Percentiles rank a stretch among this genome's conserved stretches.
Evolutionary conservation across 108 stramenopile species (phyloP).

Genomic region (Skeletonema menzelii): DNA sequence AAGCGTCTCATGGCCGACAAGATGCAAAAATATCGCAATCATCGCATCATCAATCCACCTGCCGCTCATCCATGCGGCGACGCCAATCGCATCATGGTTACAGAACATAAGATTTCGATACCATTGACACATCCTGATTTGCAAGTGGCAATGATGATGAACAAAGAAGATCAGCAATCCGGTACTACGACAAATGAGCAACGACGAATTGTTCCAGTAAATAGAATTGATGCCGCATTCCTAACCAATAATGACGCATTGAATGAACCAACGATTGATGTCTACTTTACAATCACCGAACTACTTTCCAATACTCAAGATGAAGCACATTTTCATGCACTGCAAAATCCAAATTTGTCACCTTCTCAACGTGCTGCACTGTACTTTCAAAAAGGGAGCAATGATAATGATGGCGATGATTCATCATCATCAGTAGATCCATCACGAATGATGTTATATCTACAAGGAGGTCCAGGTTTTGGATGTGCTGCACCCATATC

Average conservation of each 20-base stretch:
- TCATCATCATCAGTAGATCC: slow-evolving; percentile 49
- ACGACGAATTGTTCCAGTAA: slow-evolving; percentile 4
- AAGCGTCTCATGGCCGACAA: slow-evolving; percentile 61
- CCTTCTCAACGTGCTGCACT: slow-evolving; percentile 28
- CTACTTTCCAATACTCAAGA: slow-evolving; percentile 36
- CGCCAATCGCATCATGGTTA: slow-evolving; percentile 59
- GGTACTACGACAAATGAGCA: neutral
- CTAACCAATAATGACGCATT: slow-evolving; percentile 22
- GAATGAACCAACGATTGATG: slow-evolving; percentile 52
- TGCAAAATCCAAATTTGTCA: slow-evolving; percentile 6
- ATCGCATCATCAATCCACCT: slow-evolving; percentile 75
- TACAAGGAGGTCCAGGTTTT: slow-evolving; percentile 93
- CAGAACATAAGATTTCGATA: slow-evolving; percentile 76
- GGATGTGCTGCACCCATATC: slow-evolving; percentile 76
- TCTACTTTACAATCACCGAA: slow-evolving; percentile 82
- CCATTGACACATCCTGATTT: slow-evolving; percentile 53
- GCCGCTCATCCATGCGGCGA: slow-evolving; percentile 70
- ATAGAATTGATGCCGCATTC: slow-evolving; percentile 20
- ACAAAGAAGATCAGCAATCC: neutral
- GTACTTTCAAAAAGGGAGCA: slow-evolving; percentile 7
- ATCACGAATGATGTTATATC: slow-evolving; percentile 66
- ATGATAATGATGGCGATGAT: slow-evolving; percentile 5
- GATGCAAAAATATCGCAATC: slow-evolving; percentile 64
- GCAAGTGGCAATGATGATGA: neutral
- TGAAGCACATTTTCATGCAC: slow-evolving; percentile 29